Base-by-base conservation (phyloP, 768 basidiomycete genomes). In the Baorangia bicolor region DNA sequence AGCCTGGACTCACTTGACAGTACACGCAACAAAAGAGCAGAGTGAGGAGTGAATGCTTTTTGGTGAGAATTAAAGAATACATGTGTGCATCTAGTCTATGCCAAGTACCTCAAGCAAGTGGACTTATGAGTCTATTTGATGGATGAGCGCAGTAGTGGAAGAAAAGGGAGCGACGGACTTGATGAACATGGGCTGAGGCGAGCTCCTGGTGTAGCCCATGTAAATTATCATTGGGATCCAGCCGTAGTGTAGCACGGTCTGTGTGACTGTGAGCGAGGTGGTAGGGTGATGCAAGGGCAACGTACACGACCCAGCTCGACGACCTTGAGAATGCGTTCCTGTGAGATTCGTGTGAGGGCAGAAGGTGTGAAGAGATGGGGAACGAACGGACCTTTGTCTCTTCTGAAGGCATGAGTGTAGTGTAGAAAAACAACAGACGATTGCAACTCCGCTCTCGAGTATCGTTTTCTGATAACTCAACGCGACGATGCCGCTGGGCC, bases 211-310 rank as follows among this genome's bases (percentile, higher is more conserved):
- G 77, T 91, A 97, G 34, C 95, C 96, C 68, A 97, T 82, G 73
- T 94, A 97, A 66, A 98, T 95, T 67, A 98, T 92, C 69, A 95
- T 76, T 31, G 96, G 96, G 67, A 98, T 94, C 93, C 95, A 98
- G 61, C 87, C 88, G 64, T 94, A 97, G 75, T 97, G 94, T 50
- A 97, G 69, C 65, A 94, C 81, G 56, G 90, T 93, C 94, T 97
- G 58, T 46, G 7, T 4, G 47, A 5, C 14, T 3, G 56, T 66
- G 34, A 63, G 64, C 27, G 3, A 11, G 42, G 21, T 4, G 13
- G 37, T 31, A 4, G 14, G 0, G 40, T 12, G 2, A 37, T 13
- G 23, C 8, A 13, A 27, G n/a, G 25, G n/a, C 49, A 57, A 80
- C 84, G 61, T 78, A 94, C 92, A 59, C 90, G 87, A 60, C 87